These are phyloP conservation scores for Physcia stellaris DNA, from an alignment of 495 filamentous ascomycete species.

Conservation along the genomic window DNA sequence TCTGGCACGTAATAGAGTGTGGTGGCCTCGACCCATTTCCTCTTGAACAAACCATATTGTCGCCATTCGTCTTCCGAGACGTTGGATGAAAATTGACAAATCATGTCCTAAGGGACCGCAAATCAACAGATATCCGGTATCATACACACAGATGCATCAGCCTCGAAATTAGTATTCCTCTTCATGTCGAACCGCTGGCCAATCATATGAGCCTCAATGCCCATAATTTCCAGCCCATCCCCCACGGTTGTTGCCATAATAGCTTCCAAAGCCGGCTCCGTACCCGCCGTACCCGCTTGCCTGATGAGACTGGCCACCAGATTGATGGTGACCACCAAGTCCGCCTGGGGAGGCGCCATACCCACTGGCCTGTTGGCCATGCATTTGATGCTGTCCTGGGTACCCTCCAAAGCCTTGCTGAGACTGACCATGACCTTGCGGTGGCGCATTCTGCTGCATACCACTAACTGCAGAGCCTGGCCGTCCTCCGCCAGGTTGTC, in stretches of 20 bases:
- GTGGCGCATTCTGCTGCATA: conserved; percentile 51
- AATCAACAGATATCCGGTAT: no score
- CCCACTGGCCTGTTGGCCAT: conserved; percentile 40
- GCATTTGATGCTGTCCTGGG: conserved; percentile 53
- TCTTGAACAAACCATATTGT: no score
- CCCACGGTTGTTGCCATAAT: conserved; percentile 34
- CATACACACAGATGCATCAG: no score
- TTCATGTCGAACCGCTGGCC: no score
- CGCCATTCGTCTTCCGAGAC: no score
- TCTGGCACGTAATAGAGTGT: no score
- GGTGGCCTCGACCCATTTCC: no score
- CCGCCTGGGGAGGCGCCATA: conserved; percentile 58
- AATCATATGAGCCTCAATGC: no score
- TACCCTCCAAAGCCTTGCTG: conserved; percentile 61
- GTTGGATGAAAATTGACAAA: no score
- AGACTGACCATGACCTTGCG: conserved; percentile 50
- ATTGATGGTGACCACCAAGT: conserved; percentile 50
- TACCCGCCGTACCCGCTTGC: conserved; percentile 34
- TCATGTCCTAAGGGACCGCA: no score
- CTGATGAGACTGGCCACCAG: conserved; percentile 46
- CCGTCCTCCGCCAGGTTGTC: conserved; percentile 55
- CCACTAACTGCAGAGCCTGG: conserved; percentile 77
- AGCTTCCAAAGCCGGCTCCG: conserved; percentile 29
- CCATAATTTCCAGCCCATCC: conserved; percentile 64
- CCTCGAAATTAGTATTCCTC: no score